These are phyloP conservation scores for Aspergillus proliferans DNA, from an alignment of 2,329 filamentous ascomycete genomes.

Conservation along the genomic window DNA sequence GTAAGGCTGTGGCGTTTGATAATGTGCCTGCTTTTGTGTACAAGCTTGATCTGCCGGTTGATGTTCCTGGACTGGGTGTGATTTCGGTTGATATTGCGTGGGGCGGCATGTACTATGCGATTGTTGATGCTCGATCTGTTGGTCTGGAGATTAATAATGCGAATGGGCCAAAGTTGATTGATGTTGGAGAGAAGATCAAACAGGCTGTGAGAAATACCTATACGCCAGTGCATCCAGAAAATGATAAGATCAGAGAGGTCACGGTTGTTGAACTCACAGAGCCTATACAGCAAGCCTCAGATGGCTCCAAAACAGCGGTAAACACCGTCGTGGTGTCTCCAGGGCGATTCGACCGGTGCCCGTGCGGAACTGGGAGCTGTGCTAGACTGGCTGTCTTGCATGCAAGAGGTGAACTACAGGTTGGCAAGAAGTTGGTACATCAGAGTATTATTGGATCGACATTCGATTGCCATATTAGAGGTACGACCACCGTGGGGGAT, in stretches of 20 bases:
- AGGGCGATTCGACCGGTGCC: constrained; percentile 41
- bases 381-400: constrained; percentile 41
- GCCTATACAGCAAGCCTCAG: constrained; percentile 15
- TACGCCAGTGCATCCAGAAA: constrained; percentile 40
- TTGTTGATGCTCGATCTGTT: constrained; percentile 36
- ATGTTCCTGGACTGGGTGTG: constrained; percentile 36
- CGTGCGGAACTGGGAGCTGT: constrained; percentile 42
- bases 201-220: constrained; percentile 27
- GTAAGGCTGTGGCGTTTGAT: constrained; percentile 39
- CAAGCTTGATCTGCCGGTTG: constrained; percentile 31
- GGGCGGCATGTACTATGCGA: constrained; percentile 42
- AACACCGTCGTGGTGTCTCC: constrained; percentile 42
- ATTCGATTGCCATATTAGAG: constrained; percentile 34
- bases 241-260: constrained; percentile 35
- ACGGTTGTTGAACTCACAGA: constrained; percentile 34
- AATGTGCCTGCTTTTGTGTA: constrained; percentile 42
- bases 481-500: constrained; percentile 32
- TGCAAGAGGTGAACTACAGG: constrained; percentile 32
- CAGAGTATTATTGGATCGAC: constrained; percentile 39
- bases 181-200: constrained; percentile 40
- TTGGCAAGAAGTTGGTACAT: constrained; percentile 32
- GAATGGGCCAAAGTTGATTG: constrained; percentile 33
- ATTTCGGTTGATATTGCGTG: constrained; percentile 41
- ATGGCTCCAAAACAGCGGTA: constrained; percentile 20
- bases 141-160: constrained; percentile 28